phyloP scores from a whole-genome alignment of 129 eudicot genomes.

The Tanacetum coccineum region DNA sequence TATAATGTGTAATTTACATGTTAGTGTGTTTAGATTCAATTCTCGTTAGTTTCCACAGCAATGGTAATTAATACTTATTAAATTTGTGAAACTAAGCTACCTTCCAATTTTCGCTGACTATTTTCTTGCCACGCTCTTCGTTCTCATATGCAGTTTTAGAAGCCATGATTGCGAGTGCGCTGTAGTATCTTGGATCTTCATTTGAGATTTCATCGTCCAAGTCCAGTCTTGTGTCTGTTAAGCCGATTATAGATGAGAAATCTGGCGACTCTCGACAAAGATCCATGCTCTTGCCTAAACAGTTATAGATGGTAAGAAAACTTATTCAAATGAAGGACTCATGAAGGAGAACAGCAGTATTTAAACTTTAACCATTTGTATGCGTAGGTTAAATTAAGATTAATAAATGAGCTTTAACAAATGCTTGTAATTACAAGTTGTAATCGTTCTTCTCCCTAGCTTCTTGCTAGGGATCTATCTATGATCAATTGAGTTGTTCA shows the following conservation, averaged over 20 bases:
- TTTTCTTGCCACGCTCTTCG: constrained; percentile 19
- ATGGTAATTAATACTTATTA: too few relatives aligned
- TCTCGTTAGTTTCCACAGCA: too few relatives aligned
- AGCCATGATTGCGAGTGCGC: constrained; percentile 37
- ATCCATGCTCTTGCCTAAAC: constrained; percentile 13
- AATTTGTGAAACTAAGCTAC: constrained; percentile 14
- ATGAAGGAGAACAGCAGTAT: too few relatives aligned
- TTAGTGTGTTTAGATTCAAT: background rate
- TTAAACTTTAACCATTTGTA: too few relatives aligned
- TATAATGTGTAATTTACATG: background rate
- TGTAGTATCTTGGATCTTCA: constrained; percentile 27
- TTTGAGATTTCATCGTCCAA: constrained; percentile 21
- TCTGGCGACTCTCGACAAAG: background rate
- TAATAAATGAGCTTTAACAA: too few relatives aligned
- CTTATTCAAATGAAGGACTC: too few relatives aligned
- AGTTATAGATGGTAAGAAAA: background rate
- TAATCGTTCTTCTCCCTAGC: too few relatives aligned
- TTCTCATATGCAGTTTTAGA: constrained; percentile 36
- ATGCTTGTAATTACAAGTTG: too few relatives aligned
- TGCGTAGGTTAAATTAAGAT: too few relatives aligned
- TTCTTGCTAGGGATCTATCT: too few relatives aligned
- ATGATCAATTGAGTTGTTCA: too few relatives aligned
- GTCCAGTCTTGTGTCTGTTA: constrained; percentile 30
- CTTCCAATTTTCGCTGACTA: constrained; percentile 30
- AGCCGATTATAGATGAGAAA: constrained; percentile 24